phyloP scores from a whole-genome alignment of 2,329 filamentous ascomycete genomes.

The Penicillium brevicompactum region DNA sequence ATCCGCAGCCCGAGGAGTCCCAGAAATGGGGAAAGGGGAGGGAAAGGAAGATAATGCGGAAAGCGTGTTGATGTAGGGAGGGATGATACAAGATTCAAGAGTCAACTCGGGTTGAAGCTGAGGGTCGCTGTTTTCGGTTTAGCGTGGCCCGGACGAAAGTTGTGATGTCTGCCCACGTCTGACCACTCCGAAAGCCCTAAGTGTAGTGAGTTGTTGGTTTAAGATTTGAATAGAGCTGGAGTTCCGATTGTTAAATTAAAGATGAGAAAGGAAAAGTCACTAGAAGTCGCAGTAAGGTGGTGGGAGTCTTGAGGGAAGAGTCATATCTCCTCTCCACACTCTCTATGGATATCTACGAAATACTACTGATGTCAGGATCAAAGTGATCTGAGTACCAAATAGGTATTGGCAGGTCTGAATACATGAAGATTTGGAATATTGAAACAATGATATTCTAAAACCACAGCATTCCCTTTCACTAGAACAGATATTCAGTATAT shows the following conservation, averaged over 20 bases:
- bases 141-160: slow-evolving; percentile 32
- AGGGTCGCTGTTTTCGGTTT: slow-evolving; percentile 45
- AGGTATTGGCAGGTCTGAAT: background rate
- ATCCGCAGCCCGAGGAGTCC: slow-evolving; percentile 29
- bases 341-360: background rate
- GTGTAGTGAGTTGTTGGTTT: background rate
- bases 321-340: background rate
- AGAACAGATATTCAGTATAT: slow-evolving; percentile 41
- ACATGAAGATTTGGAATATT: slow-evolving; percentile 12
- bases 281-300: background rate
- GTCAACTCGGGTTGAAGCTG: slow-evolving; percentile 43
- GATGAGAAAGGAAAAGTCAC: background rate
- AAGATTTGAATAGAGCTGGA: background rate
- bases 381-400: background rate
- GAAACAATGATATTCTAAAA: slow-evolving; percentile 25
- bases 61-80: slow-evolving; percentile 35
- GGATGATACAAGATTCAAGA: slow-evolving; percentile 29
- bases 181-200: background rate
- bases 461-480: slow-evolving; percentile 35
- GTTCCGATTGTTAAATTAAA: too few species aligned
- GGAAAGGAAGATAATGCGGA: slow-evolving; percentile 21
- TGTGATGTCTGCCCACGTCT: slow-evolving; percentile 28
- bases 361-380: background rate
- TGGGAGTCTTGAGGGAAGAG: background rate
- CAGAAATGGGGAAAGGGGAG: slow-evolving; percentile 25